phyloP scores from a whole-genome alignment of 371 early-diverging fungal genomes.

The Actinomucor elegans region DNA sequence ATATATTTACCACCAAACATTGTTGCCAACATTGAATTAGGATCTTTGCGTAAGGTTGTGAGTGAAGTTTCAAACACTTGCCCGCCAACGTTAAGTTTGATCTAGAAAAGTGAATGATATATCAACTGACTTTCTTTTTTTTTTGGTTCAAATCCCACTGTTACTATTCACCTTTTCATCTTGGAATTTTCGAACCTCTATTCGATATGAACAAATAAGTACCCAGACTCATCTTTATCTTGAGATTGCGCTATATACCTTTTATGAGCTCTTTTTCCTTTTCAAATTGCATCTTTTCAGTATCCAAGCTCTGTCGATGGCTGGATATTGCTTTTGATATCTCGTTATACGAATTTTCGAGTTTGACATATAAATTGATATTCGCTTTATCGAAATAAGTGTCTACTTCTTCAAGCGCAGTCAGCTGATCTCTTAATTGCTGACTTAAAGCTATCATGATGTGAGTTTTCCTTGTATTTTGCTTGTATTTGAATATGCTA shows the following conservation, averaged over 20 bases:
- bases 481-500: not conserved
- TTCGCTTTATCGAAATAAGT: conserved; percentile 25
- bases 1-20: conserved; percentile 35
- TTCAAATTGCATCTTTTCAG: conserved; percentile 26
- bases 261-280: conserved; percentile 26
- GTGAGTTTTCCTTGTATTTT: too few relatives aligned
- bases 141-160: too few relatives aligned
- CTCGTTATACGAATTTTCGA: conserved; percentile 22
- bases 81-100: conserved; percentile 47
- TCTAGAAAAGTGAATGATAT: too few relatives aligned
- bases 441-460: conserved; percentile 18
- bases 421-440: conserved; percentile 21
- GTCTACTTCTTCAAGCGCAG: conserved; percentile 30
- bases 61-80: conserved; percentile 39
- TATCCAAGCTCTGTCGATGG: conserved; percentile 14
- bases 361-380: conserved; percentile 22
- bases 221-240: too few relatives aligned
- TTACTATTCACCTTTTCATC: conserved; percentile 26
- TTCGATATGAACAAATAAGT: too few relatives aligned
- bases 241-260: too few relatives aligned
- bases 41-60: conserved; percentile 38
- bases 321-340: conserved; percentile 20
- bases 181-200: conserved; percentile 29
- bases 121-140: too few relatives aligned
- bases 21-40: conserved; percentile 33